phyloP scores from a whole-genome alignment of 768 basidiomycete genomes.

The Pleurotus tuber-regium region DNA sequence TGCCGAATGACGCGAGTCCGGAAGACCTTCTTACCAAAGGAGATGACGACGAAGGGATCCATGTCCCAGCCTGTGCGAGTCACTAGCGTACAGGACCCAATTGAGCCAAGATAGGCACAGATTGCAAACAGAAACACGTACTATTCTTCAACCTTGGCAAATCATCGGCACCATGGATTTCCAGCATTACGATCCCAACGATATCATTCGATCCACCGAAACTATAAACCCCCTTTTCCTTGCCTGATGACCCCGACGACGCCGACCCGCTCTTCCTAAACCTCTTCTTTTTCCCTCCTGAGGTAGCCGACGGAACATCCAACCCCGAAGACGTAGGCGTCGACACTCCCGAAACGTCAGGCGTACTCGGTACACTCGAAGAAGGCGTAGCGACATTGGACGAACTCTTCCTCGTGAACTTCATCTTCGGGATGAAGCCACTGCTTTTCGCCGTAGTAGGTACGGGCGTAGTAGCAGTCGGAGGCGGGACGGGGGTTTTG shows the following conservation, averaged over 20 bases:
- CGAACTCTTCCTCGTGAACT: constrained; percentile 5
- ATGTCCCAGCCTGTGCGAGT: constrained; percentile 90
- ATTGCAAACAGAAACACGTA: constrained; percentile 37
- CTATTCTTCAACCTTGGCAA: constrained; percentile 86
- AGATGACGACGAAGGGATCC: constrained; percentile 96
- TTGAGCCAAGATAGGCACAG: neutral
- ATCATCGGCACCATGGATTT: constrained; percentile 82
- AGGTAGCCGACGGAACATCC: neutral
- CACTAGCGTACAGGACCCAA: constrained; percentile 41
- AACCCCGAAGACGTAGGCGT: neutral
- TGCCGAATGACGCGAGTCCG: constrained; percentile 87
- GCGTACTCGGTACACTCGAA: neutral
- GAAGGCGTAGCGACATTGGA: neutral
- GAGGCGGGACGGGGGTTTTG: constrained; percentile 10
- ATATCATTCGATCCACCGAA: constrained; percentile 76
- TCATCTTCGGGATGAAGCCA: constrained; percentile 11
- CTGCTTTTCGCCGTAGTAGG: neutral
- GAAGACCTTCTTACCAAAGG: constrained; percentile 97
- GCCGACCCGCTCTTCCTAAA: constrained; percentile 20
- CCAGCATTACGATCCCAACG: constrained; percentile 92
- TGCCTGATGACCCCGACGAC: constrained; percentile 49
- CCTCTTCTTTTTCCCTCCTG: constrained; percentile 9
- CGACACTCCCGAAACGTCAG: neutral
- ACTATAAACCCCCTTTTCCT: constrained; percentile 63
- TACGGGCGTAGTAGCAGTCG: neutral